Base-by-base conservation (phyloP, 345 rosid genomes). In the Crucihimalaya himalaica region DNA sequence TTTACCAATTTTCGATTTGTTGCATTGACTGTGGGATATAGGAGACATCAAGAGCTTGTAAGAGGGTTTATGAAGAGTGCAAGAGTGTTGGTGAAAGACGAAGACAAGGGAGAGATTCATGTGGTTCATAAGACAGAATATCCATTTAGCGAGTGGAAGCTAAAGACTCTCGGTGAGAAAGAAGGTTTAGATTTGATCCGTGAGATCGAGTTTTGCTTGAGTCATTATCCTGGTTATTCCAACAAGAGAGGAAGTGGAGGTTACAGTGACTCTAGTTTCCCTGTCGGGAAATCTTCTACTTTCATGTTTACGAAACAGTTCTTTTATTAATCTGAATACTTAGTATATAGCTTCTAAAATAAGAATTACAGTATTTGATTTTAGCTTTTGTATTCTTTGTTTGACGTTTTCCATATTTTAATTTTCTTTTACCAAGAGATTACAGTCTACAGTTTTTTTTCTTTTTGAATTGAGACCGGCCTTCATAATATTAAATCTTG, bases 1-100 rank as follows among this genome's bases (percentile, higher is more conserved):
- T 15, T 43, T 23, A 2, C 25, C 25, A 2, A 2, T 23, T 23
- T 23, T 23, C 25, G 25, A 23, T 23, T 23, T 23, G 25, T 23
- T 23, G 25, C 25, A 5, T 39, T 64, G 10, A 32, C n/a, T 27
- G 28, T 63, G 29, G 20, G 20, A 31, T 39, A 19, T 48, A 83
- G 91, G 72, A 16, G 18, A 14, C 91, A 83, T 54, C 66, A 56
- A 63, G 25, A 65, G 2, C 10, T 85, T 57, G 82, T 86, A 54
- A 73, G 63, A 64, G 86, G 85, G 0, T 90, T 86, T 66, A 57
- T 86, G 42, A 68, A 34, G 40, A 90, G 67, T 68, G 88, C 91
- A 5, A 65, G 64, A 45, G 31, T 53, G 50, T 56, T 86, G 80
- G 50, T 88, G 58, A 20, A 62, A 11, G 67, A 54, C 14, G 80